Conservation (phyloP, 768 basidiomycete genomes). For the Psilocybe azurescens region DNA sequence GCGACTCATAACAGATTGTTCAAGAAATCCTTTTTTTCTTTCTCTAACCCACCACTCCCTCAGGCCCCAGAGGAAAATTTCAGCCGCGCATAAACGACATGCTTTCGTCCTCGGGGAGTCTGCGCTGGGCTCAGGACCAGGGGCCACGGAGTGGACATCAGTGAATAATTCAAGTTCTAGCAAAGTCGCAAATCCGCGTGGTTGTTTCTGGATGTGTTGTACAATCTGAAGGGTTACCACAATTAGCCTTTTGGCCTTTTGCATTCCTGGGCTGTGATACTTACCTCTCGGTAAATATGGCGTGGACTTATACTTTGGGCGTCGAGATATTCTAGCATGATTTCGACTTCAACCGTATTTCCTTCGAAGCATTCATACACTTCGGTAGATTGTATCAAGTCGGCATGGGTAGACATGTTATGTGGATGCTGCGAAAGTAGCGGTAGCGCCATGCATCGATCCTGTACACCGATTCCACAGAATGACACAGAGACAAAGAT, state of each 20-base stretch:
- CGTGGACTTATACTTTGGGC: conserved; percentile 64
- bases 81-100: conserved; percentile 76
- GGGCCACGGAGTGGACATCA: conserved; percentile 65
- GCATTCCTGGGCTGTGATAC: conserved; percentile 15
- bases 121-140: conserved; percentile 60
- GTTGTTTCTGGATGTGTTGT: conserved; percentile 60
- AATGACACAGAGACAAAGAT: conserved; percentile 83
- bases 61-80: conserved; percentile 77
- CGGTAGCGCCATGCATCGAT: conserved; percentile 68
- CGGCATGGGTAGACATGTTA: conserved; percentile 67
- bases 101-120: conserved; percentile 63
- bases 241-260: not conserved
- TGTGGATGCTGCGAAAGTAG: conserved; percentile 70
- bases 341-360: conserved; percentile 82
- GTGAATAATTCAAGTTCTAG: conserved; percentile 74
- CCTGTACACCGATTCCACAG: conserved; percentile 80
- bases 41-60: conserved; percentile 87
- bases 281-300: conserved; percentile 79
- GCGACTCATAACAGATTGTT: conserved; percentile 57
- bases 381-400: conserved; percentile 77
- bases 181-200: conserved; percentile 65
- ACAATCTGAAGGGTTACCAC: conserved; percentile 55
- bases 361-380: conserved; percentile 83
- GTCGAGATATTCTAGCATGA: conserved; percentile 82
- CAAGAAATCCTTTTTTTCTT: conserved; percentile 70